These are phyloP conservation scores for Nitzschia sp. DNA, from an alignment of 108 stramenopile species.

Conservation along the genomic window DNA sequence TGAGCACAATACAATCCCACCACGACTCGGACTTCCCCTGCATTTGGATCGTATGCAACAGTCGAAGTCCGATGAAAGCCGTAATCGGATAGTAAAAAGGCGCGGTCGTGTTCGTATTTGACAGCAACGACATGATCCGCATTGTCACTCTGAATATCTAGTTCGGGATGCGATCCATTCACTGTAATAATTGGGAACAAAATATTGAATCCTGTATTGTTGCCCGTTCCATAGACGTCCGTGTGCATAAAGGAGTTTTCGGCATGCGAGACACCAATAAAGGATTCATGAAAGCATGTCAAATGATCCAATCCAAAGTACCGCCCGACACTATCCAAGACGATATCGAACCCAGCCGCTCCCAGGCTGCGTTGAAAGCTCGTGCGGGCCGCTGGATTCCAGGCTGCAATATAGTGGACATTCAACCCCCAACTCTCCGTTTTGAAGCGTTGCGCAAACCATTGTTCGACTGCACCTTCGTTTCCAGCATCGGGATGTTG, in stretches of 20 bases:
- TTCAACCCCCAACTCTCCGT: constrained; percentile 47
- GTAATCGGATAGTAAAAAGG: constrained; percentile 50
- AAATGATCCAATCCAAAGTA: constrained; percentile 56
- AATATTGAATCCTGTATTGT: constrained; percentile 59
- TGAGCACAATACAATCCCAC: constrained; percentile 51
- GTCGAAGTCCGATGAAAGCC: constrained; percentile 52
- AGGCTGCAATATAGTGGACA: constrained; percentile 70
- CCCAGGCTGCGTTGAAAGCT: constrained; percentile 50
- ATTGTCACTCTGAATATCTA: constrained; percentile 51
- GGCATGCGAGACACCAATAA: constrained; percentile 62
- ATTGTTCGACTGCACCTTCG: constrained; percentile 46
- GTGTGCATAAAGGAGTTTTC: constrained; percentile 54
- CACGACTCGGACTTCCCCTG: constrained; percentile 42
- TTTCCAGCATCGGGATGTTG: constrained; percentile 23
- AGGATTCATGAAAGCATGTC: constrained; percentile 57
- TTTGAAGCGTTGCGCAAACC: constrained; percentile 56
- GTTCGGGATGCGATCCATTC: constrained; percentile 59
- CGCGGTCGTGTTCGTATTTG: constrained; percentile 55
- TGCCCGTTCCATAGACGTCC: constrained; percentile 59
- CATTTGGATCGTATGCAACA: constrained; percentile 26
- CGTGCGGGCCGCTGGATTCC: constrained; percentile 52
- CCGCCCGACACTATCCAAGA: constrained; percentile 54
- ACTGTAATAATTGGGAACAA: constrained; percentile 56
- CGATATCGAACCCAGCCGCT: constrained; percentile 65
- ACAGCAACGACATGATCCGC: constrained; percentile 52